Evolutionary conservation across 2,329 filamentous ascomycete genomes (phyloP).

Genomic region (Colletotrichum sojae): DNA sequence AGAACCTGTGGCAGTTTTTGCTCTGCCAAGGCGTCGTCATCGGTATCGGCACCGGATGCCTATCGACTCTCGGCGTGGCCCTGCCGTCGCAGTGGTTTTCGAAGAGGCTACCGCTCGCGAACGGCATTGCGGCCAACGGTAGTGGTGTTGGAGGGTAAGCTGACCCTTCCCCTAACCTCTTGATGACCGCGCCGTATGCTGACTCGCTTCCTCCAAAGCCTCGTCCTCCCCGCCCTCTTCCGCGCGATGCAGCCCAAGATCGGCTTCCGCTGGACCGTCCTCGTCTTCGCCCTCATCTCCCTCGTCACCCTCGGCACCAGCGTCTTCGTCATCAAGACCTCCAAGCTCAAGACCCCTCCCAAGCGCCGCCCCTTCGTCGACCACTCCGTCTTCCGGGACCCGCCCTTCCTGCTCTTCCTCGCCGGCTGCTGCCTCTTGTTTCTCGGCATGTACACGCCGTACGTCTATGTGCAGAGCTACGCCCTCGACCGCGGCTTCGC

Average conservation of each 20-base stretch:
- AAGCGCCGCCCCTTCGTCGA: slow-evolving; percentile 43
- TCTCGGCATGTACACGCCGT: slow-evolving; percentile 62
- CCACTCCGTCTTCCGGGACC: slow-evolving; percentile 52
- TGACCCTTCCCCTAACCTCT: no score
- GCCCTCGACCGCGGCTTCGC: slow-evolving; percentile 54
- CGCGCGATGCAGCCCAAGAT: slow-evolving; percentile 29
- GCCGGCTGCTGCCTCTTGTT: slow-evolving; percentile 56
- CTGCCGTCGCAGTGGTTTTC: slow-evolving; percentile 53
- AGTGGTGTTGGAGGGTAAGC: slow-evolving; percentile 46
- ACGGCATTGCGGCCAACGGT: slow-evolving; percentile 52
- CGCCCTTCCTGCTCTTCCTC: slow-evolving; percentile 54
- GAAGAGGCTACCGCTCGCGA: slow-evolving; percentile 46
- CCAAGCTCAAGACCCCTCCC: slow-evolving; percentile 28
- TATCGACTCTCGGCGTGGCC: slow-evolving; percentile 55
- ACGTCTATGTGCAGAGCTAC: slow-evolving; percentile 62
- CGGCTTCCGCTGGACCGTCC: slow-evolving; percentile 34
- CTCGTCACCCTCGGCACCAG: slow-evolving; percentile 29
- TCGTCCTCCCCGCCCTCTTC: slow-evolving; percentile 33
- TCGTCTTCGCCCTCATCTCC: slow-evolving; percentile 33
- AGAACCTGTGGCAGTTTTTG: slow-evolving; percentile 44
- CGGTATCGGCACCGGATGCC: slow-evolving; percentile 59
- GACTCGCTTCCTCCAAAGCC: background rate
- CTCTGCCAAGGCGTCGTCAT: slow-evolving; percentile 61
- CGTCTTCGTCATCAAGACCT: slow-evolving; percentile 36
- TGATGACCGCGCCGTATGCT: background rate